Conservation (phyloP, 2,329 filamentous ascomycete genomes). For the Colletotrichum sp. region DNA sequence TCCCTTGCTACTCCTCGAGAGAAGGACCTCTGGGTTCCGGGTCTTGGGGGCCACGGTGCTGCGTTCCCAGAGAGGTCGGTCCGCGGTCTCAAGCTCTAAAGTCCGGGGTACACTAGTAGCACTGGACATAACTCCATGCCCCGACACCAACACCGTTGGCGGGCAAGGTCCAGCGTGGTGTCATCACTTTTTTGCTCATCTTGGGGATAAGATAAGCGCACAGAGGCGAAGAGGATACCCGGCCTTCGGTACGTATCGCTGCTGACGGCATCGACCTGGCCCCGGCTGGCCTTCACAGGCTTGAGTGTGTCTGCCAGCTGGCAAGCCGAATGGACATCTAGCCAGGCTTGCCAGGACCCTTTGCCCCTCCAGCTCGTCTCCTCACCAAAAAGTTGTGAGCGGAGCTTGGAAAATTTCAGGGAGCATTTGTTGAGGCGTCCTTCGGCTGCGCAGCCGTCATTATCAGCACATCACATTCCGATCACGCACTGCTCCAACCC, state of each 20-base stretch:
- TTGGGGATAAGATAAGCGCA: neutral
- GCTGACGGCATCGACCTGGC: neutral
- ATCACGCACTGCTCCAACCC: neutral
- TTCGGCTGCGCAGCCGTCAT: neutral
- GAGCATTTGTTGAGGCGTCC: constrained; percentile 14
- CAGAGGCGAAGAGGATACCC: neutral
- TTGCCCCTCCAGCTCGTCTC: neutral
- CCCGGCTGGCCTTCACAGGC: neutral
- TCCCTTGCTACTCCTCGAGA: neutral
- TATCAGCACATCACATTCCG: neutral
- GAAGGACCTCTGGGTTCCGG: neutral
- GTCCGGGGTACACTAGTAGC: constrained; percentile 14
- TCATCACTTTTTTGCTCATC: neutral
- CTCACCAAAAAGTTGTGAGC: constrained; percentile 13
- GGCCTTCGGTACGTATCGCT: neutral
- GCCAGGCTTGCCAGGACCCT: neutral
- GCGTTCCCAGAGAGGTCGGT: neutral
- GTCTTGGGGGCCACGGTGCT: neutral
- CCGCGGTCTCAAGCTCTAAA: constrained; percentile 11
- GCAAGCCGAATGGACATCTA: neutral
- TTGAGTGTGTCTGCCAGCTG: neutral
- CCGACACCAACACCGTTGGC: neutral
- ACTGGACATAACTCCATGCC: neutral
- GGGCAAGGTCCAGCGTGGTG: neutral
- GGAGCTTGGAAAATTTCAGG: constrained; percentile 6